phyloP scores from a whole-genome alignment of 2,329 filamentous ascomycete species.

The Pseudogymnoascus verrucosus region DNA sequence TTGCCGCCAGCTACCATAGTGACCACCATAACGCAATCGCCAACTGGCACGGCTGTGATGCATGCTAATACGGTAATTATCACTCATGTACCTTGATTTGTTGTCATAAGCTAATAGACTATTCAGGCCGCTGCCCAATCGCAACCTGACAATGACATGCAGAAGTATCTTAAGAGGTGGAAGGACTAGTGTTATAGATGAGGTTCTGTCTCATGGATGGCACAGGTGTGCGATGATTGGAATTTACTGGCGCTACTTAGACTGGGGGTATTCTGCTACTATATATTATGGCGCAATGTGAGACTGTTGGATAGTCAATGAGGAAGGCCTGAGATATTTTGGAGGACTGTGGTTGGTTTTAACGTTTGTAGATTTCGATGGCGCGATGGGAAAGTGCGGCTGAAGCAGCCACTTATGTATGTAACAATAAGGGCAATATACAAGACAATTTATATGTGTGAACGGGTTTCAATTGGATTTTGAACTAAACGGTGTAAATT shows the following conservation, averaged over 20 bases:
- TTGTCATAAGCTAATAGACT: not conserved
- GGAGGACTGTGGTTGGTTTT: not conserved
- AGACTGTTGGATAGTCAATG: not conserved
- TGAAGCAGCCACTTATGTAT: not conserved
- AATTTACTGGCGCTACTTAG: not conserved
- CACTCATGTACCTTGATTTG: not conserved
- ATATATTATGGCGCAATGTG: not conserved
- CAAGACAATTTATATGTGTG: not conserved
- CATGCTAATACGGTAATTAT: slow-evolving; percentile 30
- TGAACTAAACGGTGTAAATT: not conserved
- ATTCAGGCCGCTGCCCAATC: slow-evolving; percentile 23
- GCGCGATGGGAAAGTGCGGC: not conserved
- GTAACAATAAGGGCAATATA: not conserved
- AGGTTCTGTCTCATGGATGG: not conserved
- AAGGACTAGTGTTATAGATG: slow-evolving; percentile 26
- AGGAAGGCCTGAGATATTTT: not conserved
- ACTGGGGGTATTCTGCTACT: not conserved
- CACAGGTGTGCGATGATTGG: not conserved
- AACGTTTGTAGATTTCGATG: not conserved
- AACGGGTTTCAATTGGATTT: not conserved
- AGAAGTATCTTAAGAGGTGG: slow-evolving; percentile 31
- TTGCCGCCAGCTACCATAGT: slow-evolving; percentile 24
- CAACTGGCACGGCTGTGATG: slow-evolving; percentile 28
- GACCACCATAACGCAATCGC: slow-evolving; percentile 30
- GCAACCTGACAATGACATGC: slow-evolving; percentile 29